Conservation (phyloP, 768 basidiomycete genomes). For the Termitomyces titanicus region DNA sequence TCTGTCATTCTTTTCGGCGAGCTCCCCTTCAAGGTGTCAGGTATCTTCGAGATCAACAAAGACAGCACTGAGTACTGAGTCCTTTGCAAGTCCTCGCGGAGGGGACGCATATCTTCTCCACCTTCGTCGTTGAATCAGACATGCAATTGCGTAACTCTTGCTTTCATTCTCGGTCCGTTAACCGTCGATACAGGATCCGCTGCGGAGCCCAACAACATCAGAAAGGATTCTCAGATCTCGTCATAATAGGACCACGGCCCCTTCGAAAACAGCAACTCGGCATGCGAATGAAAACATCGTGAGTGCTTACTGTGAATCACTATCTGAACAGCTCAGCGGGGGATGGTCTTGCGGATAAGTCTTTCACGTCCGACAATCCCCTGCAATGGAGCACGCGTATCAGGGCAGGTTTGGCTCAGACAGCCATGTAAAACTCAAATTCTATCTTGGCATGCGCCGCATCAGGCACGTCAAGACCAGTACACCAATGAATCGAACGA, state of each 20-base stretch:
- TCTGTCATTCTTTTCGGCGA: too few relatives aligned
- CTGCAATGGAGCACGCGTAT: background rate
- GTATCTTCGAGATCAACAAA: too few relatives aligned
- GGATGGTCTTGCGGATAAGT: background rate
- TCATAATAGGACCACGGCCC: background rate
- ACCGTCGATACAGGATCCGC: background rate
- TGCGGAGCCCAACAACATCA: background rate
- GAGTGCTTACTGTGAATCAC: background rate
- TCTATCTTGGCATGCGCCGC: background rate
- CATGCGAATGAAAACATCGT: background rate
- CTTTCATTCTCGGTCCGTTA: too few relatives aligned
- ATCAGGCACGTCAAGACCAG: background rate
- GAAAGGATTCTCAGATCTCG: background rate
- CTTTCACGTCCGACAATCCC: background rate
- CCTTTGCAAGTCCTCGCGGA: too few relatives aligned
- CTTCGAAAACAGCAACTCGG: background rate
- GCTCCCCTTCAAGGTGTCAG: too few relatives aligned
- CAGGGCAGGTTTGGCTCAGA: background rate
- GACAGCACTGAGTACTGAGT: too few relatives aligned
- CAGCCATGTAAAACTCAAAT: background rate
- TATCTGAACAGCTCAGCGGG: background rate
- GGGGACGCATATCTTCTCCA: background rate
- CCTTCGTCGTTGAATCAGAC: background rate
- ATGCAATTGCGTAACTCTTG: background rate
- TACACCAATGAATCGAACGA: background rate